These are phyloP conservation scores for Potentilla sterilis DNA, from an alignment of 306 rosid species.

Conservation along the genomic window DNA sequence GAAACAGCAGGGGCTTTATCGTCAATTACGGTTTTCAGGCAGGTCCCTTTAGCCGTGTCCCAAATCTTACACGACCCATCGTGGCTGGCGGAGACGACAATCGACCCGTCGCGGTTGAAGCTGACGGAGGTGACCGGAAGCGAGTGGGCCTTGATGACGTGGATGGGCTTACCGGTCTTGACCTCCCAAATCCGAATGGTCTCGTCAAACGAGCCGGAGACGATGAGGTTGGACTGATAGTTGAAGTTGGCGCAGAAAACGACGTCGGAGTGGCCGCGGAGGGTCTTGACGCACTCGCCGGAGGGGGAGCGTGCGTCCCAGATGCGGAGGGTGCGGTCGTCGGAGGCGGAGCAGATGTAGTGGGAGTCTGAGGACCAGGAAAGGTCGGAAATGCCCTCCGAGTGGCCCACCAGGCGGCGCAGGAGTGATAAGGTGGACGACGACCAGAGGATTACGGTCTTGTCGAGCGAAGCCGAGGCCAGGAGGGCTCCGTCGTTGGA, in stretches of 20 bases:
- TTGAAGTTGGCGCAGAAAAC: slow-evolving; percentile 92
- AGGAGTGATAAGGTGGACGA: slow-evolving; percentile 50
- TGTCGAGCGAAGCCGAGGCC: slow-evolving; percentile 86
- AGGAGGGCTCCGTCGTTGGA: slow-evolving; percentile 77
- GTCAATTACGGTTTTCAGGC: slow-evolving; percentile 66
- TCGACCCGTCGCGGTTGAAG: slow-evolving; percentile 87
- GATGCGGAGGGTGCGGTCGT: slow-evolving; percentile 83
- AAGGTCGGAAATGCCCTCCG: slow-evolving; percentile 76
- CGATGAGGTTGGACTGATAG: slow-evolving; percentile 71
- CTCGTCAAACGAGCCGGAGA: slow-evolving; percentile 88
- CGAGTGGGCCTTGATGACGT: slow-evolving; percentile 53
- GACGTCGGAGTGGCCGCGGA: slow-evolving; percentile 64
- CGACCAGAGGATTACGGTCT: slow-evolving; percentile 74
- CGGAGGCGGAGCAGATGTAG: slow-evolving; percentile 95
- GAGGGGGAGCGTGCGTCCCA: slow-evolving; percentile 71
- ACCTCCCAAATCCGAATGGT: slow-evolving; percentile 88
- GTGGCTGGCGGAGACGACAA: slow-evolving; percentile 83
- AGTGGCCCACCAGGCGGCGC: slow-evolving; percentile 74
- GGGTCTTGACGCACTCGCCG: slow-evolving; percentile 77
- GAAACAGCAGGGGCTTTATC: slow-evolving; percentile 76
- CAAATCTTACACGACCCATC: slow-evolving; percentile 93
- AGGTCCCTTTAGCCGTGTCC: slow-evolving; percentile 54
- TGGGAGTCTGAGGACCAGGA: slow-evolving; percentile 94
- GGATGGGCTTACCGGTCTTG: slow-evolving; percentile 76
- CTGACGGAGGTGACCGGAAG: slow-evolving; percentile 83